Evolutionary conservation across 306 rosid genomes (phyloP), one percentile per base, ranked within the genome.

Genomic region (Lathyrus tuberosus): DNA sequence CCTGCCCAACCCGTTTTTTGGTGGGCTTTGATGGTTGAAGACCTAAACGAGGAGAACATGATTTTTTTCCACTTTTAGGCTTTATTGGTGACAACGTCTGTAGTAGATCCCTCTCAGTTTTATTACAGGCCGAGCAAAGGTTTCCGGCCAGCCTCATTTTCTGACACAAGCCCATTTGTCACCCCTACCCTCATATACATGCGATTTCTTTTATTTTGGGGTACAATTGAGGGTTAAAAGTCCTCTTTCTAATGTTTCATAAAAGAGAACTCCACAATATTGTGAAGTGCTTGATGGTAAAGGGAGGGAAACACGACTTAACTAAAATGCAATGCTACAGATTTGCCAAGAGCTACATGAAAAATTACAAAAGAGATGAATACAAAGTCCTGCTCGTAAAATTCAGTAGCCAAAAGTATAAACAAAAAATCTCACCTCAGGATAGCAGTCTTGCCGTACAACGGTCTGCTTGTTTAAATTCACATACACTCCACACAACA

Each of bases 401-500:
- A 49, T 11, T 28, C 33, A 12, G 48, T 16, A 60, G 16, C 20
- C 10, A 72, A 35, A 35, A 54, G 35, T 10, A 53, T 52, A 4
- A 5, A 53, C 8, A 12, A 7, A 13, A 68, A 53, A 58, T 17
- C 88, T 84, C 72, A 90, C 99, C 99, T 78, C 73, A 44, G 98
- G 87, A 78, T 78, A 84, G 84, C 99, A 91, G 79, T 87, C 78
- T 79, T 94, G 92, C 73, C 78, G 96, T 38, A 65, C 83, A 73
- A 94, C 63, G 5, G 86, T 81, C 68, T 94, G 91, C 46, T 69
- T 11, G 49, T 15, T 76, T 26, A 79, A 74, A 70, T 83, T 74
- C 66, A 94, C 97, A 76, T 62, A 76, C n/a, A 94, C 84, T 41
- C 76, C 86, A 28, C 99, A 91, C 2, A 89, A 88, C n/a, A 86